Evolutionary conservation across 371 early-diverging fungal species (phyloP), one percentile per base, ranked within the genome.

Genomic region (Vairimorpha ceranae): DNA sequence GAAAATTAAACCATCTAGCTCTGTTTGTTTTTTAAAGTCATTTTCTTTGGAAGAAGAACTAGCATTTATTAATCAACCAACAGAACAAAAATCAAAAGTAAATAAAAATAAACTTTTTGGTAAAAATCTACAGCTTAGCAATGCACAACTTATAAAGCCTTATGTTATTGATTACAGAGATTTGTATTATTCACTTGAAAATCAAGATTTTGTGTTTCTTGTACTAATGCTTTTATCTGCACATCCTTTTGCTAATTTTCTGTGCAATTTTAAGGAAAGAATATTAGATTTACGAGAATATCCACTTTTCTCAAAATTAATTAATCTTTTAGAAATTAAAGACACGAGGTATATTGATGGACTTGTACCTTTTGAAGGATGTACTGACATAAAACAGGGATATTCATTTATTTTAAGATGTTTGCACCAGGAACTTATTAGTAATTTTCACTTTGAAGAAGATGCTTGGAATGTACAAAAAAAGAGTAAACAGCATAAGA

Each of bases 391-490:
- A 10, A 43, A 59, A 41, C 59, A 46, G 7, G 60, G 56, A 41
- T 69, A 69, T 41, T 36, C 69, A 10, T 56, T 58, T 21, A 21
- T 69, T 6, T 45, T 69, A n/a, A 3, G 17, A 46, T 10, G 45
- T 21, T 52, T 56, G 7, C 69, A 69, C 23, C 29, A 69, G 12
- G 69, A 69, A 32, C 27, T 69, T 8, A 29, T 32, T 43, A 45
- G 19, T 12, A 52, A 21, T 41, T 41, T 51, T 17, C 41, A 69
- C 32, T 69, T 69, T 69, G 69, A 69, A 21, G 69, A 69, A 45
- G 43, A 69, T 56, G n/a, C 45, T 0, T 69, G 69, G 69, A 69
- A 25, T 21, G 29, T 36, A n/a, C 45, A 45, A 45, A 58, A 59
- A 15, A 69, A 56, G 23, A 32, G 43, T 14, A 56, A 69, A 41